A percentile compares a stretch with the other conserved stretches of the same genome.
Evolutionary conservation across 129 eudicot species (phyloP).

Genomic region (Arctium lappa): DNA sequence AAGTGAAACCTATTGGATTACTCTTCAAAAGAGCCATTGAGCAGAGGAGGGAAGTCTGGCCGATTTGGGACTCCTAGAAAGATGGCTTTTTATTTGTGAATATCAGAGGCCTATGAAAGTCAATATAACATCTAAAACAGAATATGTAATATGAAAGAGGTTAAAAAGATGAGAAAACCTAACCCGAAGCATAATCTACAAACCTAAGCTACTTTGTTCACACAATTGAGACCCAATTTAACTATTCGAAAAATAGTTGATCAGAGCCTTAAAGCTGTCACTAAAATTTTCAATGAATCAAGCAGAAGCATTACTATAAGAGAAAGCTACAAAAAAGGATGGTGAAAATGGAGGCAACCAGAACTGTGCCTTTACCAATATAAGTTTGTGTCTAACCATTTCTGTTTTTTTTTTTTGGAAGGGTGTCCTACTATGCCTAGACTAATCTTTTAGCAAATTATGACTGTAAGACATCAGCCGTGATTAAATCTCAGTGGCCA

Average conservation of each 20-base stretch:
- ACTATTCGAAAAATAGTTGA: not conserved
- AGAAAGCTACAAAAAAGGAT: not conserved
- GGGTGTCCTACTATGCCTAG: too few species aligned
- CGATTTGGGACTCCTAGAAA: not conserved
- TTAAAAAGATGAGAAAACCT: not conserved
- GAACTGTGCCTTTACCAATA: not conserved
- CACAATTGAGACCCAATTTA: not conserved
- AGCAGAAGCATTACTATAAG: not conserved
- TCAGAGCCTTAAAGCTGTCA: not conserved
- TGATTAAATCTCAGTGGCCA: too few species aligned
- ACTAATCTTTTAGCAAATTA: too few species aligned
- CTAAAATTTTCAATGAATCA: not conserved
- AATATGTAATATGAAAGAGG: not conserved
- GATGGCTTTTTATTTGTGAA: not conserved
- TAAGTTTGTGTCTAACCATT: not conserved
- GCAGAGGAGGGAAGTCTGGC: not conserved
- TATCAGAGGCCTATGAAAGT: not conserved
- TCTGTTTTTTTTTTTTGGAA: not conserved
- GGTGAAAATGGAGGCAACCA: not conserved
- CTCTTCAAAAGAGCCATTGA: not conserved
- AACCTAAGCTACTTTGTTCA: not conserved
- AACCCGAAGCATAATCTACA: not conserved
- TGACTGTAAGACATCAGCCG: too few species aligned
- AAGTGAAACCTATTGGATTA: not conserved
- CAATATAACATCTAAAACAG: not conserved